Evolutionary conservation across 352 stramenopile species (phyloP).

Genomic region (Phytophthora constricta): DNA sequence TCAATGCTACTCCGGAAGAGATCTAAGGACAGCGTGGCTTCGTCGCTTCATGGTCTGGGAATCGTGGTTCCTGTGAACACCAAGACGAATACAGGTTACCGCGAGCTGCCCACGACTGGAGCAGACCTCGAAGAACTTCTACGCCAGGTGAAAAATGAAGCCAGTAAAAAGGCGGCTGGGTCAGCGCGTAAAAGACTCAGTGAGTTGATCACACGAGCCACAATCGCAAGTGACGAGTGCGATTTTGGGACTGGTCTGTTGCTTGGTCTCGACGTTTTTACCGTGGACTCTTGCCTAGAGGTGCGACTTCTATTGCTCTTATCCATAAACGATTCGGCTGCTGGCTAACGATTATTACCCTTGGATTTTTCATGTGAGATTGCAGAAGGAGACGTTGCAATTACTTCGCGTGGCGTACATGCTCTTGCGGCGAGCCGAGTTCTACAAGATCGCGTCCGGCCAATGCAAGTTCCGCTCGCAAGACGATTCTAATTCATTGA

Average conservation of each 20-base stretch:
- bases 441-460: slow-evolving; percentile 47
- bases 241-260: slow-evolving; percentile 73
- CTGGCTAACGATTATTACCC: background rate
- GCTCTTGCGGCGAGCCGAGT: slow-evolving; percentile 51
- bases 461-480: slow-evolving; percentile 41
- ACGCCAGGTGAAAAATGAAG: slow-evolving; percentile 23
- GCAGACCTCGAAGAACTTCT: slow-evolving; percentile 45
- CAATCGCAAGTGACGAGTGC: slow-evolving; percentile 74
- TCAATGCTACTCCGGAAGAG: slow-evolving; percentile 35
- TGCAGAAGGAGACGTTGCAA: slow-evolving; percentile 55
- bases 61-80: slow-evolving; percentile 60
- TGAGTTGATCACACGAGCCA: slow-evolving; percentile 66
- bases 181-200: slow-evolving; percentile 44
- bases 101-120: slow-evolving; percentile 52
- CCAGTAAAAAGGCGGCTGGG: slow-evolving; percentile 16
- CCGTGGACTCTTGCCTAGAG: slow-evolving; percentile 43
- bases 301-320: slow-evolving; percentile 18
- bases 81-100: slow-evolving; percentile 61
- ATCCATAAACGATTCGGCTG: background rate
- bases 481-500: slow-evolving; percentile 3
- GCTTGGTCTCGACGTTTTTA: slow-evolving; percentile 70
- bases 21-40: slow-evolving; percentile 35
- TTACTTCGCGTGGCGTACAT: slow-evolving; percentile 61
- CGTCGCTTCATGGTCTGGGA: slow-evolving; percentile 50
- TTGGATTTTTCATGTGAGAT: background rate